Percentiles rank a stretch among this genome's conserved stretches.
phyloP scores from a whole-genome alignment of 139 green algal genomes.

The Closterium sp. region DNA sequence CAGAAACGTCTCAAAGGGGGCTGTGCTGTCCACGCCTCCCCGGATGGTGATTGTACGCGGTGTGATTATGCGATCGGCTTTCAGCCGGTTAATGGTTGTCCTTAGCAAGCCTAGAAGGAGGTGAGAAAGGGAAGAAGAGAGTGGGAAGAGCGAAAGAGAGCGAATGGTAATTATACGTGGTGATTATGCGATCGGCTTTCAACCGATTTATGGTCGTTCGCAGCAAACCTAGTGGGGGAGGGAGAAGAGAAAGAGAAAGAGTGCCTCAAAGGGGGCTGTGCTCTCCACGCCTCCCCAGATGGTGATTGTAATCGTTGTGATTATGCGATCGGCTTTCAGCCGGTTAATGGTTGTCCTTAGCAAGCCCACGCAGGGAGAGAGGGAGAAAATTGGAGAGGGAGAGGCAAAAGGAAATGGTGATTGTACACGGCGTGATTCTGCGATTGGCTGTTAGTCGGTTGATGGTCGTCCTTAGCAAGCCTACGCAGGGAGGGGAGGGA shows the following conservation, averaged over 20 bases:
- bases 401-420: conserved; percentile 29
- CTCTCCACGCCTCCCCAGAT: conserved; percentile 64
- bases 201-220: conserved; percentile 54
- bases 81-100: conserved; percentile 54
- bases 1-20: conserved; percentile 67
- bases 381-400: not conserved
- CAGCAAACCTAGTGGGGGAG: conserved; percentile 47
- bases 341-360: conserved; percentile 59
- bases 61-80: conserved; percentile 64
- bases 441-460: conserved; percentile 58
- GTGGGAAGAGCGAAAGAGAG: no score
- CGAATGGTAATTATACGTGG: conserved; percentile 65
- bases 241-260: not conserved
- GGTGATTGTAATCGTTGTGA: conserved; percentile 68
- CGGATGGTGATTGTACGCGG: conserved; percentile 66
- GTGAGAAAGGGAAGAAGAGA: no score
- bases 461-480: conserved; percentile 55
- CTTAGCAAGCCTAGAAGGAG: conserved; percentile 53
- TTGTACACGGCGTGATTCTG: conserved; percentile 65
- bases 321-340: conserved; percentile 57
- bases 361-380: not conserved
- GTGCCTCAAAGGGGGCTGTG: conserved; percentile 57
- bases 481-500: not conserved
- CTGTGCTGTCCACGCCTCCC: conserved; percentile 59
- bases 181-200: conserved; percentile 63